Evolutionary conservation across 129 eudicot genomes (phyloP), one percentile per base, ranked within the genome.

Genomic region (Centaurea solstitialis): DNA sequence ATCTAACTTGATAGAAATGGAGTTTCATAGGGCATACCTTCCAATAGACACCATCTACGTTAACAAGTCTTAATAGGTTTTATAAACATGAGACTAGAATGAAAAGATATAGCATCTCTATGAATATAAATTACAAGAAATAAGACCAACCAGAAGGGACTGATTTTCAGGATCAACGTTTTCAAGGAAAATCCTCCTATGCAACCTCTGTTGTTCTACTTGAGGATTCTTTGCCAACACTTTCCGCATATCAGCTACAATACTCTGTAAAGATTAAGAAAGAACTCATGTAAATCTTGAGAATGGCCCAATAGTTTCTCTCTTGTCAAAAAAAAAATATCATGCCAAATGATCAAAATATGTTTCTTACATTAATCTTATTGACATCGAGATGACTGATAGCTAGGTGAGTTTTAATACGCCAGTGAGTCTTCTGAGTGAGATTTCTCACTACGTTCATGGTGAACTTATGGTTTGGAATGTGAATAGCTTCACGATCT

Each of bases 401-500:
- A 70, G 97, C 99, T 47, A 94, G 81, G 85, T 94, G 97, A 41
- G 99, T 94, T 83, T 94, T 94, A 76, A 94, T 90, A 45, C 99
- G 99, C 99, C 99, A 92, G 67, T 94, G 99, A 90, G 97, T 92
- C 88, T 92, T 94, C 50, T 94, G 99, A 75, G 83, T 90, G 75
- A 94, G 92, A 87, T 94, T 94, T 78, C 99, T 87, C 81, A 94
- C 97, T 76, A 94, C 94, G 85, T 90, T 94, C 87, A 94, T 91
- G 0, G 99, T 92, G 72, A 94, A 92, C 86, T 94, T 92, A 84
- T 92, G 97, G 76, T 94, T 94, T 39, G 99, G 99, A 75, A 94
- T 92, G 88, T 94, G 96, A 66, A 94, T 91, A 21, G 99, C 99
- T 88, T 94, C 99, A 87, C 99, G 97, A 73, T 94, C 97, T 80